Evolutionary conservation across 768 basidiomycete species (phyloP).

Genomic region (Galerina sulciceps): DNA sequence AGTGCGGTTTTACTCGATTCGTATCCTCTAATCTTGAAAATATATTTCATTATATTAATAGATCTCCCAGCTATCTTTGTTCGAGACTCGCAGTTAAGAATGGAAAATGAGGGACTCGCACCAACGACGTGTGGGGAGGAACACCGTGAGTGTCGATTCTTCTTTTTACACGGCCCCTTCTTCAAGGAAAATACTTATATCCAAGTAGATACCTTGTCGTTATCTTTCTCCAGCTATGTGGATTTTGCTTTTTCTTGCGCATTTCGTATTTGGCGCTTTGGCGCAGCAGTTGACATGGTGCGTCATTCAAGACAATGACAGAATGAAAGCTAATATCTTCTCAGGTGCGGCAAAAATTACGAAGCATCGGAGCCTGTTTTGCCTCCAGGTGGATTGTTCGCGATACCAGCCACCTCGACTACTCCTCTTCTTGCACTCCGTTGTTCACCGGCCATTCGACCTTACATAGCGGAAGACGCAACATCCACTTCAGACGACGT

Average conservation of each 20-base stretch:
- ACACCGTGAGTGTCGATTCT: slow-evolving; percentile 9
- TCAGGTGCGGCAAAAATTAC: slow-evolving; percentile 65
- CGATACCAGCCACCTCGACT: slow-evolving; percentile 11
- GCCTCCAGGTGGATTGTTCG: slow-evolving; percentile 43
- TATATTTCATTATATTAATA: no score
- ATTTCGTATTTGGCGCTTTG: slow-evolving; percentile 5
- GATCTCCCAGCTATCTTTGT: no score
- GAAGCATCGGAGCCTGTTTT: slow-evolving; percentile 43
- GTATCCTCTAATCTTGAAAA: no score
- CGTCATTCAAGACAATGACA: neutral
- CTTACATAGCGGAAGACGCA: slow-evolving; percentile 61
- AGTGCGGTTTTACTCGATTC: no score
- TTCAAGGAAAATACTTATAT: neutral
- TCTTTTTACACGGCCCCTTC: slow-evolving; percentile 7
- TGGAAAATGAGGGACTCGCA: no score
- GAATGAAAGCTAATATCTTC: slow-evolving; percentile 1
- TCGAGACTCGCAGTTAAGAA: no score
- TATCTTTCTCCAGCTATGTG: neutral
- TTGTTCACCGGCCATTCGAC: slow-evolving; percentile 61
- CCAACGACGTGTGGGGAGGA: slow-evolving; percentile 12
- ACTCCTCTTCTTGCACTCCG: slow-evolving; percentile 56
- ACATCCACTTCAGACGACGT: slow-evolving; percentile 32
- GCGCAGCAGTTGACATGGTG: slow-evolving; percentile 21
- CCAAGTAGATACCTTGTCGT: neutral
- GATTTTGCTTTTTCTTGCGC: neutral